Conservation (phyloP, 73 alveolate genomes). For the Stentor coeruleus region DNA sequence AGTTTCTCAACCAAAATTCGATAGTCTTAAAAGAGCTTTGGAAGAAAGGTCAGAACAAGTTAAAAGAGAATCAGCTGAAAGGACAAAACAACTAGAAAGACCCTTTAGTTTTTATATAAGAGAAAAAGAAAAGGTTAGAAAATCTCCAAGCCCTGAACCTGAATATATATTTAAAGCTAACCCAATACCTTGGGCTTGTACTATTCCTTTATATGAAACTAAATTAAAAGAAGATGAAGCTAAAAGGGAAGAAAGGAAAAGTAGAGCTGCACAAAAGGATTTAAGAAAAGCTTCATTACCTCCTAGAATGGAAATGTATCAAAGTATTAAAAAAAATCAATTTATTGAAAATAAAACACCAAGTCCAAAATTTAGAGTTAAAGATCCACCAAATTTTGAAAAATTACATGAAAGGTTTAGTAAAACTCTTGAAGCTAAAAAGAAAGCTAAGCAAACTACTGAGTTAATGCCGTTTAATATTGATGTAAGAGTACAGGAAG, state of each 20-base stretch:
- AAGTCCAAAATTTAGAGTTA: constrained; percentile 62
- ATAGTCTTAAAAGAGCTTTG: constrained; percentile 51
- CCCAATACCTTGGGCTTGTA: constrained; percentile 78
- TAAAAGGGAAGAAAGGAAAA: constrained; percentile 82
- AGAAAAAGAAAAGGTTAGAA: constrained; percentile 38
- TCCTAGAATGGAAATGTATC: constrained; percentile 97
- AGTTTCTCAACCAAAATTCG: constrained; percentile 53
- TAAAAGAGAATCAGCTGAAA: constrained; percentile 45
- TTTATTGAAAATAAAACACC: constrained; percentile 41
- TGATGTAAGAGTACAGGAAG: constrained; percentile 80
- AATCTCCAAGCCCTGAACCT: constrained; percentile 33
- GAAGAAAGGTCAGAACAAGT: constrained; percentile 71
- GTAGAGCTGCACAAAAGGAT: constrained; percentile 82
- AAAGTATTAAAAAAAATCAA: constrained; percentile 58
- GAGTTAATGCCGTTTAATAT: constrained; percentile 84
- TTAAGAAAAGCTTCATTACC: constrained; percentile 85
- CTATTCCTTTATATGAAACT: constrained; percentile 66
- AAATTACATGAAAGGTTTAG: constrained; percentile 74
- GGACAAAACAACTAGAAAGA: constrained; percentile 49
- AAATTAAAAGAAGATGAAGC: constrained; percentile 56
- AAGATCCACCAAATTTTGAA: constrained; percentile 90
- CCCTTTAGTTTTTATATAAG: constrained; percentile 77
- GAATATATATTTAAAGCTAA: constrained; percentile 83
- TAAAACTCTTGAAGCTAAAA: constrained; percentile 75
- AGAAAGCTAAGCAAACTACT: constrained; percentile 70